A percentile compares a stretch with the other conserved stretches of the same genome.
These are phyloP conservation scores for Coniochaeta sp. DNA, from an alignment of 2,329 filamentous ascomycete genomes.

Conservation along the genomic window DNA sequence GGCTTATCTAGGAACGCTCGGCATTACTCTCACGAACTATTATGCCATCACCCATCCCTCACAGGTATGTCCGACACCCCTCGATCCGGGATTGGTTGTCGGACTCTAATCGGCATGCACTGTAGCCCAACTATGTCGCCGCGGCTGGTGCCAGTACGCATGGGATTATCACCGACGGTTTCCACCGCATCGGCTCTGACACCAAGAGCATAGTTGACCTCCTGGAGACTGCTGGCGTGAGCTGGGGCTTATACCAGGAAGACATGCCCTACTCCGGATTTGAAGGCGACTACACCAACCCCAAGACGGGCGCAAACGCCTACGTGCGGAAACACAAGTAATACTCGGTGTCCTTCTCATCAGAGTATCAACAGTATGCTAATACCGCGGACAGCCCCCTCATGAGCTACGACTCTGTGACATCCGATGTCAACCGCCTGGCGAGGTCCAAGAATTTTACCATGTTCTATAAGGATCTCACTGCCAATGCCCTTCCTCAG, in stretches of 20 bases:
- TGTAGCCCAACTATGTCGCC: slow-evolving; percentile 54
- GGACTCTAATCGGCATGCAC: not conserved
- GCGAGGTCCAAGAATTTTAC: slow-evolving; percentile 23
- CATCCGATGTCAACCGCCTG: slow-evolving; percentile 16
- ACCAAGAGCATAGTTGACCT: slow-evolving; percentile 40
- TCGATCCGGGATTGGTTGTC: no score
- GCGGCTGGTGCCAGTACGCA: slow-evolving; percentile 48
- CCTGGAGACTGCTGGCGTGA: slow-evolving; percentile 35
- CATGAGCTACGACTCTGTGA: slow-evolving; percentile 22
- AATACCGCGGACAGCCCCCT: slow-evolving; percentile 13
- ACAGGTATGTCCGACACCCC: slow-evolving; percentile 19
- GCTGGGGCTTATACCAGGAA: slow-evolving; percentile 46
- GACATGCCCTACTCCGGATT: slow-evolving; percentile 42
- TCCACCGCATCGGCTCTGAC: slow-evolving; percentile 32
- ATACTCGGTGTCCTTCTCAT: no score
- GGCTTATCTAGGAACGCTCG: slow-evolving; percentile 40
- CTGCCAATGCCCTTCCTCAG: slow-evolving; percentile 16
- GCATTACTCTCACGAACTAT: slow-evolving; percentile 46
- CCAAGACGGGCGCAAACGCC: slow-evolving; percentile 45
- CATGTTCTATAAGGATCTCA: slow-evolving; percentile 18
- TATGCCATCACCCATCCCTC: slow-evolving; percentile 50
- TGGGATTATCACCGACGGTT: slow-evolving; percentile 45
- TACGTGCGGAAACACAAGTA: slow-evolving; percentile 49
- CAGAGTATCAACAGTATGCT: no score
- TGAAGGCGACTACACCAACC: slow-evolving; percentile 42